Percentiles rank a stretch among this genome's conserved stretches.
phyloP scores from a whole-genome alignment of 495 filamentous ascomycete species.

The Pyrenopolyporus hunteri region DNA sequence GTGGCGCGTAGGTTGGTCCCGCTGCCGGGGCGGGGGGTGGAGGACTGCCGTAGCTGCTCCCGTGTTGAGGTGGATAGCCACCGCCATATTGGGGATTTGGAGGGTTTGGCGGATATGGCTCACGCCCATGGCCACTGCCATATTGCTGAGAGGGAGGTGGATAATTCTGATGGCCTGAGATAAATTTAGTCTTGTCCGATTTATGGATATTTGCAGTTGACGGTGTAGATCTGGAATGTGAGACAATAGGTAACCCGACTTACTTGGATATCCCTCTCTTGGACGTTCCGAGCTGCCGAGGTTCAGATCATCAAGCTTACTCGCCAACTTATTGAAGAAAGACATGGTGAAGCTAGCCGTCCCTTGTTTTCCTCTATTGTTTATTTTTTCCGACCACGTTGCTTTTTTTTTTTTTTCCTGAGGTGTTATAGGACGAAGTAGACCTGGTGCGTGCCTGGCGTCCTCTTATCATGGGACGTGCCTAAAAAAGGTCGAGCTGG shows the following conservation, averaged over 20 bases:
- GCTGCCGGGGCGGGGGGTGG: constrained; percentile 41
- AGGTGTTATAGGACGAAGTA: too few relatives aligned
- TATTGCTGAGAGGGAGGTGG: constrained; percentile 39
- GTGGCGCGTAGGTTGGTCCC: constrained; percentile 45
- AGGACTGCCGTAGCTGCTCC: constrained; percentile 28
- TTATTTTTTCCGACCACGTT: too few relatives aligned
- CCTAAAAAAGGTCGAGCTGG: not conserved
- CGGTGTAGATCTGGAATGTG: not conserved
- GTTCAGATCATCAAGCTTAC: constrained; percentile 38
- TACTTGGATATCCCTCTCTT: constrained; percentile 21
- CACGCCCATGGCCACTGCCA: constrained; percentile 13
- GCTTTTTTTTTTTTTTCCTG: too few relatives aligned
- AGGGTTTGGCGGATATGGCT: constrained; percentile 16
- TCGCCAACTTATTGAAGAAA: constrained; percentile 38
- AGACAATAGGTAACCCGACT: not conserved
- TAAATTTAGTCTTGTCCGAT: not conserved
- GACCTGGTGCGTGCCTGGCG: too few relatives aligned
- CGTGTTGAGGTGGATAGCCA: constrained; percentile 32
- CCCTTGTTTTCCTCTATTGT: not conserved
- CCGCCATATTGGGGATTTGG: constrained; percentile 10
- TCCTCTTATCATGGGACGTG: not conserved
- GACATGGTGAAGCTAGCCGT: constrained; percentile 24
- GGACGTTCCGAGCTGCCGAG: constrained; percentile 29
- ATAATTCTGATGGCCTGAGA: constrained; percentile 27
- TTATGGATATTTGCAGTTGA: not conserved